Base-by-base conservation (phyloP, 495 filamentous ascomycete genomes). In the Aspergillus sclerotioniger region DNA sequence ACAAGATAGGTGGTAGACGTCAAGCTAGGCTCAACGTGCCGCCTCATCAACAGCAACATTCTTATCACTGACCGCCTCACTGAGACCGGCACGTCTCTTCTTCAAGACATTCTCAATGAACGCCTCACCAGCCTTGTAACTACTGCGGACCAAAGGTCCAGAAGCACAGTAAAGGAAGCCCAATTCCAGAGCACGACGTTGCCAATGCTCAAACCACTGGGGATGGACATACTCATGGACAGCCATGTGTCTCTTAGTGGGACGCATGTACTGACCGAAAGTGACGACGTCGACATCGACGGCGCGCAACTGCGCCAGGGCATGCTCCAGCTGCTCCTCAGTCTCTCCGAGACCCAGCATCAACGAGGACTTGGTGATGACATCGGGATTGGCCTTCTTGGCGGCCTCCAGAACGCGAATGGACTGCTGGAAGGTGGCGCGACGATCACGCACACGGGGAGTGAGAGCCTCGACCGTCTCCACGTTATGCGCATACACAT, bases 261-360 rank as follows among this genome's bases (percentile, higher is more conserved):
- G 94, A 4, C 92, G 89, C 94, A 98, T 98, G 78, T 98, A 98
- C 79, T 98, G 94, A 3, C 95, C 94, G 58, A 98, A 98, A 0
- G 94, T 98, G 37, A 98, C 91, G 12, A 98, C 90, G 59, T 98
- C 94, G 21, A 96, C 92, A 58, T 89, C 79, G 37, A 85, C 76
- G 54, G 84, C 85, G 20, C 94, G 84, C 28, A 97, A 79, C 67
- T 96, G 89, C 81, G 78, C 82, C 46, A 98, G 73, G 8, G 93
- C 82, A 59, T 89, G 82, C 84, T 84, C 88, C 8, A 98, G 73
- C 73, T 97, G 89, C n/a, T 89, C 82, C 62, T 97, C 91, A 5
- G 86, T 91, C 80, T 98, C 94, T 0, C 94, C 94, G 21, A 98
- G 71, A 15, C 94, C 94, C 0, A 98, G 82, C 94, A 98, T 98